These are phyloP conservation scores for Leccinum angustisporum DNA, from an alignment of 1,284 basidiomycete genomes.

Conservation along the genomic window DNA sequence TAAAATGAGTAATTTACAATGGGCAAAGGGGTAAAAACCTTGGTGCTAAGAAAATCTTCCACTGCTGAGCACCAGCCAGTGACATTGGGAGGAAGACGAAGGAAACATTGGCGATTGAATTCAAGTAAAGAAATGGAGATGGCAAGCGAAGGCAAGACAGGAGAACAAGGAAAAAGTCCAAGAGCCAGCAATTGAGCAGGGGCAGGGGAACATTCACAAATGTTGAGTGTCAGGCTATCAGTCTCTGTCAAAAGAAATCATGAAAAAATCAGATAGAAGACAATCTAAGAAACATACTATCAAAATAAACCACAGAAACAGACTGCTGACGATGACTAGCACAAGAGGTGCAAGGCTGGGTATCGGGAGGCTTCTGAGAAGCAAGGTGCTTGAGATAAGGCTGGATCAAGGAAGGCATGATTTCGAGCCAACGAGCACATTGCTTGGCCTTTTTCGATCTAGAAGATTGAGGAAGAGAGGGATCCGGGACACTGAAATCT, in stretches of 20 bases:
- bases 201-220: neutral
- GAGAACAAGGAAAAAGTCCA: neutral
- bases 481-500: neutral
- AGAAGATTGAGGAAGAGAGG: neutral
- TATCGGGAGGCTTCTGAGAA: neutral
- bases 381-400: neutral
- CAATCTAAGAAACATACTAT: neutral
- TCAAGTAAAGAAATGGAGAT: neutral
- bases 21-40: neutral
- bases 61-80: neutral
- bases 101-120: neutral
- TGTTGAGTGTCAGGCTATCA: neutral
- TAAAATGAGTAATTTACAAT: neutral
- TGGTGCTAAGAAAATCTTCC: neutral
- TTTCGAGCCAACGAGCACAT: neutral
- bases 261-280: neutral
- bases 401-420: neutral
- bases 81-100: neutral
- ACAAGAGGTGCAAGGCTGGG: neutral
- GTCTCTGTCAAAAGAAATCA: neutral
- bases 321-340: neutral
- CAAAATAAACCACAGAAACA: neutral
- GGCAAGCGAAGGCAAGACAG: neutral
- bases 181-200: neutral
- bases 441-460: neutral